Conservation (phyloP, 176 grass and related monocot genomes). For the Alloteropsis semialata region DNA sequence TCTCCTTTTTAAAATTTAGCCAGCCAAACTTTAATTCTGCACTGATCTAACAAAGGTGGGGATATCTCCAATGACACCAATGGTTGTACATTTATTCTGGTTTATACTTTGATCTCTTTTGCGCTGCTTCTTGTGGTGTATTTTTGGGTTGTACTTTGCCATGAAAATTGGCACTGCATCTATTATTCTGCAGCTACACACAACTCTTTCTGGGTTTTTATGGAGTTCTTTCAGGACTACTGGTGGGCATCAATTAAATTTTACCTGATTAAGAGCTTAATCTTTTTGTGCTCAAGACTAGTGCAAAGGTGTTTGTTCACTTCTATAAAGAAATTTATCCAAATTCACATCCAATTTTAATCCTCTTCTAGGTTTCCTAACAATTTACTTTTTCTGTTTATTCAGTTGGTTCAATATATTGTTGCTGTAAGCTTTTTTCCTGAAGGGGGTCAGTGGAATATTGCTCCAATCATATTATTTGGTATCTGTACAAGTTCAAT, state of each 20-base stretch:
- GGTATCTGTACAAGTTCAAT: constrained; percentile 81
- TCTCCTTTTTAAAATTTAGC: no score
- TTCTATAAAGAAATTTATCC: constrained; percentile 5
- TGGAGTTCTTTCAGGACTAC: constrained; percentile 79
- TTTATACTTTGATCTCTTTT: no score
- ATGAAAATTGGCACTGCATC: background rate
- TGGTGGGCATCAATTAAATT: constrained; percentile 84
- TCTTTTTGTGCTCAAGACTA: constrained; percentile 62
- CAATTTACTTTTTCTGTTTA: background rate
- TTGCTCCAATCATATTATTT: constrained; percentile 65
- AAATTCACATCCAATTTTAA: background rate
- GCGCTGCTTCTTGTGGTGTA: no score
- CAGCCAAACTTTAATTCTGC: no score
- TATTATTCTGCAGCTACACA: constrained; percentile 56
- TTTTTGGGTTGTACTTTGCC: background rate
- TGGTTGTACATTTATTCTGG: no score
- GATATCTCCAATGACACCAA: no score
- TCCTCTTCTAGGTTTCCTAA: background rate
- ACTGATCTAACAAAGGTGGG: no score
- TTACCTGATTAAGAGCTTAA: constrained; percentile 75
- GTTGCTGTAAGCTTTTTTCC: constrained; percentile 56
- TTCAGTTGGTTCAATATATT: constrained; percentile 66
- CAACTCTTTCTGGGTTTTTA: constrained; percentile 86
- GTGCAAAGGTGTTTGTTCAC: constrained; percentile 58
- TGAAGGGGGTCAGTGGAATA: constrained; percentile 54